Evolutionary conservation across 164 flowering plant genomes (phyloP).

Genomic region (Vitis labrusca): DNA sequence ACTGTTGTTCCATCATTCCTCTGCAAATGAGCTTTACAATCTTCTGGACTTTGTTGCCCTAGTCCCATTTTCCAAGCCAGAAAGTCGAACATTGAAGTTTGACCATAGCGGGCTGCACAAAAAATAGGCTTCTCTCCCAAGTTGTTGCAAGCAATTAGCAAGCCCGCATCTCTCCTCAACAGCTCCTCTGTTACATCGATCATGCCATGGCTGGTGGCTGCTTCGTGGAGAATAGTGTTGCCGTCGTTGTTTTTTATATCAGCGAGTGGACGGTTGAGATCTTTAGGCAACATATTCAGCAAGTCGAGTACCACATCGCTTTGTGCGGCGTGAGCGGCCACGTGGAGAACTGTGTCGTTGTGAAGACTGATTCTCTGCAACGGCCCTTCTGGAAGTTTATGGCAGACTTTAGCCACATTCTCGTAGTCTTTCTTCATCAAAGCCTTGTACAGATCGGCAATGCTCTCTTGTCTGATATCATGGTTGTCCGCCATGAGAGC

Average conservation of each 20-base stretch:
- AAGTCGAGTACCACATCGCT: not conserved
- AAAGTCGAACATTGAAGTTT: not conserved
- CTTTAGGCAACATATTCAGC: not conserved
- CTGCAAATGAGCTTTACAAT: not conserved
- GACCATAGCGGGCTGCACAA: not conserved
- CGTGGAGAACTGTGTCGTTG: not conserved
- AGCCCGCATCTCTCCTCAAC: not conserved
- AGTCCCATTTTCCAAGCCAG: not conserved
- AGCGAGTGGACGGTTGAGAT: not conserved
- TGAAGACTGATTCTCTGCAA: not conserved
- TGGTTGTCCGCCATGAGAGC: too few relatives aligned
- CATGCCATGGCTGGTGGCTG: not conserved
- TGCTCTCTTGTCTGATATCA: too few relatives aligned
- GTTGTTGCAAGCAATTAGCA: not conserved
- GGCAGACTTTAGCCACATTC: not conserved
- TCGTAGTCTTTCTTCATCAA: not conserved
- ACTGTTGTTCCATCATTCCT: not conserved
- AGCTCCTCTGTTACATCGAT: not conserved
- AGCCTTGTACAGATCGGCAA: not conserved
- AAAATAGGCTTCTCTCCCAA: too few relatives aligned
- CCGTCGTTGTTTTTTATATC: not conserved
- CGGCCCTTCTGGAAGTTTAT: not conserved
- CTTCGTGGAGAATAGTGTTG: not conserved
- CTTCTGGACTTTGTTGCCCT: not conserved
- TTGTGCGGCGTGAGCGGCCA: not conserved